These are phyloP conservation scores for Piloderma croceum DNA, from an alignment of 768 basidiomycete species.

Conservation along the genomic window DNA sequence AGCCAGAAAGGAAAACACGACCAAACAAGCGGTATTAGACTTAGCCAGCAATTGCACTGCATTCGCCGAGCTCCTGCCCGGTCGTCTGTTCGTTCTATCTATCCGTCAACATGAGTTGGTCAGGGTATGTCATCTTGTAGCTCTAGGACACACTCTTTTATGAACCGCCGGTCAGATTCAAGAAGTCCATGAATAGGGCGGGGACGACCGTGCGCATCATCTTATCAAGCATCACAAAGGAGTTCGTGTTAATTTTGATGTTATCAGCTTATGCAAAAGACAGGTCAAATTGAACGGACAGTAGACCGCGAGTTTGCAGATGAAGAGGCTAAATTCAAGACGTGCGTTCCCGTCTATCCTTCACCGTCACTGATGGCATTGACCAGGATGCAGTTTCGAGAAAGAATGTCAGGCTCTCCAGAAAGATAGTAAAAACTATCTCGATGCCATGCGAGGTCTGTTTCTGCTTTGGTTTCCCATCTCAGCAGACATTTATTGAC, in stretches of 20 bases:
- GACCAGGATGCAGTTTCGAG: constrained; percentile 54
- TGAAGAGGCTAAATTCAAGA: constrained; percentile 86
- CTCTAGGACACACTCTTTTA: not conserved
- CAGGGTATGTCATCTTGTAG: not conserved
- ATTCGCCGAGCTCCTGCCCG: too few species aligned
- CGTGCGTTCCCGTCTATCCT: constrained; percentile 47
- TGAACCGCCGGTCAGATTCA: constrained; percentile 52
- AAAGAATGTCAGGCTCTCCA: constrained; percentile 92
- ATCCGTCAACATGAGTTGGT: not conserved
- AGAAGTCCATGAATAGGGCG: constrained; percentile 88
- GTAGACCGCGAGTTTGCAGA: constrained; percentile 90
- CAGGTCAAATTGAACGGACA: constrained; percentile 94
- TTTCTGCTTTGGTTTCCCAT: constrained; percentile 6
- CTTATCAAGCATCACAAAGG: constrained; percentile 10
- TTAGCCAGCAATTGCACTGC: too few species aligned
- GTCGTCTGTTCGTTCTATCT: too few species aligned
- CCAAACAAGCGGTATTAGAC: too few species aligned
- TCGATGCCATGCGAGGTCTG: constrained; percentile 90
- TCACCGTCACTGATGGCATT: not conserved
- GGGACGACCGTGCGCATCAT: constrained; percentile 70
- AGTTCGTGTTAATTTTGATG: constrained; percentile 9
- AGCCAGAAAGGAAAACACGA: too few species aligned
- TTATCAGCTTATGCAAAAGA: constrained; percentile 96
- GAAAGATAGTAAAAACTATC: constrained; percentile 92
- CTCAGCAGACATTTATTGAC: constrained; percentile 1